Evolutionary conservation across 768 basidiomycete genomes (phyloP).

Genomic region (Amylocystis lapponica): DNA sequence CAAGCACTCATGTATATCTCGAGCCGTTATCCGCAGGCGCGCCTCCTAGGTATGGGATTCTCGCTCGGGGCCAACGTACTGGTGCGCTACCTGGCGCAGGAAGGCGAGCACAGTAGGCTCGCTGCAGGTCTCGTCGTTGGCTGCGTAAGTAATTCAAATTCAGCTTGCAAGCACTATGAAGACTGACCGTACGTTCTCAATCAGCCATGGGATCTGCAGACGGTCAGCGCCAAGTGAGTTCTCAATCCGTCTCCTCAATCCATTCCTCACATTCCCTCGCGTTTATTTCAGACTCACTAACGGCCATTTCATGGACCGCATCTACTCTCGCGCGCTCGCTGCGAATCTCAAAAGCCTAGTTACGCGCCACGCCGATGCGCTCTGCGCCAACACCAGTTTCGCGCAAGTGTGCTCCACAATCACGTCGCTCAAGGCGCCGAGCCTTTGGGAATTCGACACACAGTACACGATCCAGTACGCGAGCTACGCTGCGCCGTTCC

Average conservation of each 20-base stretch:
- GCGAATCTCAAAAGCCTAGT: constrained; percentile 60
- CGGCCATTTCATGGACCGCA: constrained; percentile 47
- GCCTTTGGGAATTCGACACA: too few species aligned
- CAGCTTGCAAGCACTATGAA: neutral
- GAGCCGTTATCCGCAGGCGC: constrained; percentile 68
- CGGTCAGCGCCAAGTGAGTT: neutral
- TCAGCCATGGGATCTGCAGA: constrained; percentile 1
- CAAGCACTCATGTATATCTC: constrained; percentile 75
- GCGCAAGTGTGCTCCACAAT: too few species aligned
- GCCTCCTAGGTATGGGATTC: constrained; percentile 84
- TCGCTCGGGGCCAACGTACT: constrained; percentile 92
- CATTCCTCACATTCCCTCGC: neutral
- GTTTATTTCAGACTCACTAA: too few species aligned
- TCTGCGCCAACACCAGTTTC: too few species aligned
- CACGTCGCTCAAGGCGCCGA: too few species aligned
- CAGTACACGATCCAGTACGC: too few species aligned
- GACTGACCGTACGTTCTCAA: too few species aligned
- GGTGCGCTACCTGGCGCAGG: constrained; percentile 84
- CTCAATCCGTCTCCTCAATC: neutral
- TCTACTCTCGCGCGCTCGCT: constrained; percentile 80
- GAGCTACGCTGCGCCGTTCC: constrained; percentile 40
- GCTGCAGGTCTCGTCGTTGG: constrained; percentile 62
- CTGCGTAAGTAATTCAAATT: constrained; percentile 49
- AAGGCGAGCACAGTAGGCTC: constrained; percentile 59
- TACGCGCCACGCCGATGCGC: constrained; percentile 43